Evolutionary conservation across 1,284 basidiomycete species (phyloP).

Genomic region (Microstroma glucosiphilum): DNA sequence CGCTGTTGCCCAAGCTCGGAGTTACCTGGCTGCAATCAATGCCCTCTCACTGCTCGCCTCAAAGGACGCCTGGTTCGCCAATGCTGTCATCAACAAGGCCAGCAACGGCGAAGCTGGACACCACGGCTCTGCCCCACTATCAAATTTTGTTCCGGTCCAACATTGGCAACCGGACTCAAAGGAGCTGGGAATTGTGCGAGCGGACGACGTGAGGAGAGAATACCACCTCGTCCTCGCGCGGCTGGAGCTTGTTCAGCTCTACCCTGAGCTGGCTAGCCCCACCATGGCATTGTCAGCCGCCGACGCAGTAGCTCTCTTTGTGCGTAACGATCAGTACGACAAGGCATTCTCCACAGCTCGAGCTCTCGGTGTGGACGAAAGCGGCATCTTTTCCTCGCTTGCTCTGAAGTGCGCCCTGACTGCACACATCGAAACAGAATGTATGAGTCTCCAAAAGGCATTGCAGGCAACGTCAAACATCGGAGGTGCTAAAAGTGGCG

Average conservation of each 20-base stretch:
- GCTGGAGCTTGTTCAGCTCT: conserved; percentile 65
- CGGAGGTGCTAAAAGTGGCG: conserved; percentile 7
- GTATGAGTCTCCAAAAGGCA: neutral
- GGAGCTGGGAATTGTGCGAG: conserved; percentile 38
- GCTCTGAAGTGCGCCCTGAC: conserved; percentile 66
- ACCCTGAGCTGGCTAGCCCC: conserved; percentile 55
- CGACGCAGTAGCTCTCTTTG: conserved; percentile 71
- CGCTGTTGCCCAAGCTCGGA: conserved; percentile 68
- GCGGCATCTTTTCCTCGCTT: conserved; percentile 71
- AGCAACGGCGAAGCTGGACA: neutral
- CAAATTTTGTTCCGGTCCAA: conserved; percentile 70
- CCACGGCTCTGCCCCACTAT: conserved; percentile 51
- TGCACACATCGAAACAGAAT: neutral
- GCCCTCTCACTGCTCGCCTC: conserved; percentile 74
- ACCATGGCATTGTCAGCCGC: conserved; percentile 27
- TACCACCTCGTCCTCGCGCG: conserved; percentile 73
- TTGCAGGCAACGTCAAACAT: neutral
- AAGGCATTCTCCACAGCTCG: conserved; percentile 71
- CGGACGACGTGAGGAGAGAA: conserved; percentile 60
- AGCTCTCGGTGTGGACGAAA: conserved; percentile 75
- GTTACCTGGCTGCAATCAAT: conserved; percentile 78
- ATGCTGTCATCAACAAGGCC: conserved; percentile 18
- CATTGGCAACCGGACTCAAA: conserved; percentile 54
- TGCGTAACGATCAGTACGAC: conserved; percentile 72
- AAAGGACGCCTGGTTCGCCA: conserved; percentile 75